These are phyloP conservation scores for Mercurialis annua DNA, from an alignment of 345 rosid species.

Conservation along the genomic window DNA sequence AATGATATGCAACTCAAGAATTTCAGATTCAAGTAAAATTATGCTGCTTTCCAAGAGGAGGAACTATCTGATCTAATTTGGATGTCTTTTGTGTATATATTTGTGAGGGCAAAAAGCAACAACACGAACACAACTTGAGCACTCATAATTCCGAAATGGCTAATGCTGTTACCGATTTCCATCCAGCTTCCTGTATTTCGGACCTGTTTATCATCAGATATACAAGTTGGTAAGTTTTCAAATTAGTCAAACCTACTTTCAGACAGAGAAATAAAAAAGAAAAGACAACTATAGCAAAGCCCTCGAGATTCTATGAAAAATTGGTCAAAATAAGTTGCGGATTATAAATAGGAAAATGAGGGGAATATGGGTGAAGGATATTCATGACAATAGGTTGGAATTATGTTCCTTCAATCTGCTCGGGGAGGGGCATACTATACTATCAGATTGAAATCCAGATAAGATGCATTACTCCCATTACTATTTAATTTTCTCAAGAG, in stretches of 20 bases:
- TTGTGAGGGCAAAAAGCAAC: constrained; percentile 79
- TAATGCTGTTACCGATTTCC: constrained; percentile 96
- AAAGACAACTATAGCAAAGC: no score
- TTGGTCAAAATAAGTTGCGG: no score
- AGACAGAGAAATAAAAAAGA: no score
- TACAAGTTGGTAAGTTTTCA: not conserved
- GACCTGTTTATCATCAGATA: constrained; percentile 46
- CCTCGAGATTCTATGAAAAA: no score
- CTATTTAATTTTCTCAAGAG: not conserved
- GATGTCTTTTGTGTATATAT: constrained; percentile 75
- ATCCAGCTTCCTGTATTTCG: constrained; percentile 94
- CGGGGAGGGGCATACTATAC: no score
- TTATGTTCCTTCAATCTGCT: no score
- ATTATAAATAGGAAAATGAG: no score
- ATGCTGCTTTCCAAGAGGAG: constrained; percentile 54
- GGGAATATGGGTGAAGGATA: no score
- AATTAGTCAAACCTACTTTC: no score
- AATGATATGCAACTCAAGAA: not conserved
- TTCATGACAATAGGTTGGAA: no score
- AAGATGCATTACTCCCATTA: not conserved
- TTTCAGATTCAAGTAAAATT: constrained; percentile 9
- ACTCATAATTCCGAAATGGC: constrained; percentile 93
- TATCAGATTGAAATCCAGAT: no score
- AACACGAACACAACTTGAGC: constrained; percentile 96
- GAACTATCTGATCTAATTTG: constrained; percentile 37